Conservation (phyloP, 176 grass and related monocot genomes). For the Saccharum officinarum region DNA sequence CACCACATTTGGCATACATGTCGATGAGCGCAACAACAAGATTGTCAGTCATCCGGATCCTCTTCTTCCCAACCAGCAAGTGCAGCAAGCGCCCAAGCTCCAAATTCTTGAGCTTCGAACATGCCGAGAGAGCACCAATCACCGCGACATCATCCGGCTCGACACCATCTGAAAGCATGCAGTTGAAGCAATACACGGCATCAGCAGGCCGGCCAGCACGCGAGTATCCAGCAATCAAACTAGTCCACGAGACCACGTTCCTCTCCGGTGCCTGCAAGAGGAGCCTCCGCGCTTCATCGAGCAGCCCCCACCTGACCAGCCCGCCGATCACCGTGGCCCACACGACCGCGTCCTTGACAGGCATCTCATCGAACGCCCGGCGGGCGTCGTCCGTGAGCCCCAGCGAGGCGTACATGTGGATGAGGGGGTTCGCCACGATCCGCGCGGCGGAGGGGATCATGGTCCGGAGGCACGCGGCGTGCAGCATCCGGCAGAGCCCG, state of each 20-base stretch:
- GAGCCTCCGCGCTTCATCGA: conserved; percentile 41
- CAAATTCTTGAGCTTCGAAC: conserved; percentile 55
- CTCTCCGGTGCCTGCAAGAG: conserved; percentile 48
- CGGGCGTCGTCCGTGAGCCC: conserved; percentile 36
- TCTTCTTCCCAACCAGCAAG: conserved; percentile 41
- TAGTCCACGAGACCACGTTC: conserved; percentile 74
- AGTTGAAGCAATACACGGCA: conserved; percentile 53
- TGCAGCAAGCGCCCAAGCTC: conserved; percentile 50
- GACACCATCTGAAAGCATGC: conserved; percentile 52
- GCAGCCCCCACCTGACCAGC: conserved; percentile 43
- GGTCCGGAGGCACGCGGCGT: conserved; percentile 41
- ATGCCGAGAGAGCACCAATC: conserved; percentile 43
- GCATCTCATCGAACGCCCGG: conserved; percentile 41
- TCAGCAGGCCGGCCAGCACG: conserved; percentile 39
- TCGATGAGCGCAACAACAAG: conserved; percentile 61
- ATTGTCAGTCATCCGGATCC: conserved; percentile 40
- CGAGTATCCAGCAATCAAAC: conserved; percentile 53
- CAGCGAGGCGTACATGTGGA: conserved; percentile 61
- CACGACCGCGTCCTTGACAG: conserved; percentile 42
- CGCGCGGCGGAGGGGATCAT: conserved; percentile 16
- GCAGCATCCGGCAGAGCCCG: conserved; percentile 42
- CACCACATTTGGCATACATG: conserved; percentile 76
- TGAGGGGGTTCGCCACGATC: conserved; percentile 36
- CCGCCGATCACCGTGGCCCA: conserved; percentile 65
- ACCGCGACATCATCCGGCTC: conserved; percentile 53